Evolutionary conservation across 2,329 filamentous ascomycete species (phyloP).

Genomic region (Colletotrichum orbiculare): DNA sequence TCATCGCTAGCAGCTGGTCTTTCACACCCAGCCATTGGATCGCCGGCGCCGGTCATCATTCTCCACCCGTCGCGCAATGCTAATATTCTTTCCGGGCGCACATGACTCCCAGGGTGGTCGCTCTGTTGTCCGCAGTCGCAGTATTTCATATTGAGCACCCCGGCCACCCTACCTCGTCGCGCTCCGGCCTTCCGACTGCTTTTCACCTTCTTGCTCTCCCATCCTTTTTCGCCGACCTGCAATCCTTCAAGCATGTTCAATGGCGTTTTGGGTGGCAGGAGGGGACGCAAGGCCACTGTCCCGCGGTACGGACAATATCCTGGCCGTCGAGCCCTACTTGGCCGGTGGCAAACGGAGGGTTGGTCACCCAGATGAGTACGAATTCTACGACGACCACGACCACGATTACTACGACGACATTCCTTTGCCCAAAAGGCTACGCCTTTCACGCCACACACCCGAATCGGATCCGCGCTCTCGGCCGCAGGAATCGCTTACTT

Average conservation of each 20-base stretch:
- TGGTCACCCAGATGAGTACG: constrained; percentile 48
- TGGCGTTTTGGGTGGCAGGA: constrained; percentile 38
- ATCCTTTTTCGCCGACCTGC: constrained; percentile 7
- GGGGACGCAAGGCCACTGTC: constrained; percentile 32
- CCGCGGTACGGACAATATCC: constrained; percentile 25
- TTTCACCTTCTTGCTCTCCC: constrained; percentile 13
- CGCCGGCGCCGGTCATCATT: constrained; percentile 25
- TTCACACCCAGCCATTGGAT: constrained; percentile 20
- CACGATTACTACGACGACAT: constrained; percentile 43
- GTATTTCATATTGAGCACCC: constrained; percentile 34
- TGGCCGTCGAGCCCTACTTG: constrained; percentile 41
- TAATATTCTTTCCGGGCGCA: constrained; percentile 31
- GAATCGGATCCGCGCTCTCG: constrained; percentile 1
- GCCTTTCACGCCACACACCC: constrained; percentile 17
- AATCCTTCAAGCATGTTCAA: constrained; percentile 48
- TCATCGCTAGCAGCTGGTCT: constrained; percentile 16
- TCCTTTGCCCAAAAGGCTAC: constrained; percentile 29
- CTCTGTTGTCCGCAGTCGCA: constrained; percentile 11
- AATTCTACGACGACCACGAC: constrained; percentile 45
- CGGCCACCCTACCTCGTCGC: constrained; percentile 7
- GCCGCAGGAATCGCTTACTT: constrained; percentile 43
- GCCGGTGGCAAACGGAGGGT: constrained; percentile 53
- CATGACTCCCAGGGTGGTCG: constrained; percentile 29
- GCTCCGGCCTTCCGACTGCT: constrained; percentile 19
- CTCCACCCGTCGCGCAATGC: constrained; percentile 30